Conservation (phyloP, 805 yeast species). For the Candida caryicola region DNA sequence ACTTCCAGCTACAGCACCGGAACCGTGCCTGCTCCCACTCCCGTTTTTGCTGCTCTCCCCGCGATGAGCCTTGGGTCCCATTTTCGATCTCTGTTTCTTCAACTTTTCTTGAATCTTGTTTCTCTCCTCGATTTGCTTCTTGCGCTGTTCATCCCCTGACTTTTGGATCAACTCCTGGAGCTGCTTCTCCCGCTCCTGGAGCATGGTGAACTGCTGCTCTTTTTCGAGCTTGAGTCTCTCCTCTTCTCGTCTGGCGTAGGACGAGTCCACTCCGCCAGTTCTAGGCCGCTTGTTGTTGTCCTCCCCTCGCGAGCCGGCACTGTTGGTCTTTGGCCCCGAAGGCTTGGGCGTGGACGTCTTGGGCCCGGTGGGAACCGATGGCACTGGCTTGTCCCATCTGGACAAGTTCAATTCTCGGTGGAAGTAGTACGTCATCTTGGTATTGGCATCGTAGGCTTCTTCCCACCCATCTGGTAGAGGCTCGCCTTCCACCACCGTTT, state of each 20-base stretch:
- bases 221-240: constrained; percentile 30
- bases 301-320: constrained; percentile 3
- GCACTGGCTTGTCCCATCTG: constrained; percentile 60
- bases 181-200: constrained; percentile 33
- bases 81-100: neutral
- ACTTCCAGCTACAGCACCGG: too few species aligned
- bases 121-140: constrained; percentile 29
- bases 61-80: constrained; percentile 7
- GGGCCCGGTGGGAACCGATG: constrained; percentile 34
- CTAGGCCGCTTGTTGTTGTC: neutral
- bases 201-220: constrained; percentile 31
- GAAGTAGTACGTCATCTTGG: constrained; percentile 52
- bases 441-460: constrained; percentile 45
- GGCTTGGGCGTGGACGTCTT: constrained; percentile 5
- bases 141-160: constrained; percentile 15
- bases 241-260: constrained; percentile 32
- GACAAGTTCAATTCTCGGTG: constrained; percentile 47
- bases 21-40: constrained; percentile 2
- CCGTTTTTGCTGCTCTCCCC: constrained; percentile 8
- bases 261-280: constrained; percentile 7
- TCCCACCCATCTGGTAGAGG: constrained; percentile 67
- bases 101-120: constrained; percentile 1
- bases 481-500: constrained; percentile 12
- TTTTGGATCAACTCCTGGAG: constrained; percentile 36
- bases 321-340: constrained; percentile 7